Evolutionary conservation across 106 monocot genomes (phyloP), one percentile per base, ranked within the genome.

Genomic region (Platanthera zijinensis): DNA sequence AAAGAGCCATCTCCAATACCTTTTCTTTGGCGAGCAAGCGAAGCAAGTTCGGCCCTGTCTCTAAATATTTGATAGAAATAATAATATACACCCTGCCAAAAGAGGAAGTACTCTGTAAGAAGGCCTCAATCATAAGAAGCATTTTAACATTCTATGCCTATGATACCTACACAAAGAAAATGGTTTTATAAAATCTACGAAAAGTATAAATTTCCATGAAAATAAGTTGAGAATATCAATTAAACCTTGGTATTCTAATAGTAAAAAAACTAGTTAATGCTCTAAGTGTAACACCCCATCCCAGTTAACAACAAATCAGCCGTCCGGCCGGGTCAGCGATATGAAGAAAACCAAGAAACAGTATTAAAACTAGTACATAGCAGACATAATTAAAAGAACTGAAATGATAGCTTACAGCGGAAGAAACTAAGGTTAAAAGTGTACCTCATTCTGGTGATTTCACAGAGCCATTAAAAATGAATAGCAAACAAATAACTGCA

Each of bases 21-120:
- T 78, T 73, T 91, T 74, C 80, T 90, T 81, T 80, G 85, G 8
- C 75, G 89, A 59, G 84, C 72, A 68, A 84, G 89, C 69, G 94
- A 87, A 54, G 81, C 84, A 52, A 70, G 54, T 85, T 94, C 94
- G 53, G 97, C 97, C 66, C 84, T 87, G 82, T 78, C 84, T 83
- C 94, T 87, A 78, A 97, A 97, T 80, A 94, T 86, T 80, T 97
- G 94, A 84, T 97, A 97, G 85, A 97, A 90, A 78, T 94, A 97
- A 50, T 97, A 94, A 81, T 97, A 97, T 39, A 97, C 94, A 78
- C 97, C 97, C 94, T 97, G 82, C 57, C 78, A 83, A 84, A 54
- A 61, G 67, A 39, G 4, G 2, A 67, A 67, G 18, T 21, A 59
- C 59, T 59, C 17, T 59, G 59, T 39, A 39, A 67, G 67, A n/a